phyloP scores from a whole-genome alignment of 495 filamentous ascomycete genomes.

The Penicillium parvum region DNA sequence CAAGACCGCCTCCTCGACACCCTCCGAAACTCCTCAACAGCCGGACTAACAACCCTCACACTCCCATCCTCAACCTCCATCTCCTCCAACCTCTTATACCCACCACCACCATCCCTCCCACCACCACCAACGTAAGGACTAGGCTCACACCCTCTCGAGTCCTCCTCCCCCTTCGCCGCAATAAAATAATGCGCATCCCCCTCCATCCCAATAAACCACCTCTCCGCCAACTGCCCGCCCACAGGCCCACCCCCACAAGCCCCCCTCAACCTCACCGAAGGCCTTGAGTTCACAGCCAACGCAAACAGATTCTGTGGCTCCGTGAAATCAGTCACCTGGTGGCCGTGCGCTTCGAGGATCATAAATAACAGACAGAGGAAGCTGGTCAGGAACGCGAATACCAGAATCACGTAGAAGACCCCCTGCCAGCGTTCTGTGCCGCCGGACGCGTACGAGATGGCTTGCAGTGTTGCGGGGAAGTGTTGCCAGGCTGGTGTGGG shows the following conservation, averaged over 20 bases:
- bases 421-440: constrained; percentile 52
- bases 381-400: constrained; percentile 59
- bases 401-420: constrained; percentile 59
- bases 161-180: constrained; percentile 27
- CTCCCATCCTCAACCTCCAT: constrained; percentile 21
- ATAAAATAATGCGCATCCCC: constrained; percentile 40
- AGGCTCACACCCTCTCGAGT: background rate
- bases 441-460: constrained; percentile 60
- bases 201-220: constrained; percentile 54
- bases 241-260: constrained; percentile 62
- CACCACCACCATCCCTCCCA: background rate
- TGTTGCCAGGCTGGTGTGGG: constrained; percentile 36
- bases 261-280: constrained; percentile 48
- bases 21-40: constrained; percentile 29
- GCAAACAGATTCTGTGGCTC: constrained; percentile 70
- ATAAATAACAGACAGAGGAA: constrained; percentile 57
- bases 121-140: too few relatives aligned
- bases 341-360: constrained; percentile 40
- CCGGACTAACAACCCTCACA: constrained; percentile 24
- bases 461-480: constrained; percentile 54
- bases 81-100: constrained; percentile 1
- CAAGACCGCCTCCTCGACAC: constrained; percentile 24
- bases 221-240: constrained; percentile 47
- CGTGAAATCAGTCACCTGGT: constrained; percentile 68
- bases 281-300: constrained; percentile 62